Base-by-base conservation (phyloP, 2,329 filamentous ascomycete genomes). In the Fusarium cicatricum region DNA sequence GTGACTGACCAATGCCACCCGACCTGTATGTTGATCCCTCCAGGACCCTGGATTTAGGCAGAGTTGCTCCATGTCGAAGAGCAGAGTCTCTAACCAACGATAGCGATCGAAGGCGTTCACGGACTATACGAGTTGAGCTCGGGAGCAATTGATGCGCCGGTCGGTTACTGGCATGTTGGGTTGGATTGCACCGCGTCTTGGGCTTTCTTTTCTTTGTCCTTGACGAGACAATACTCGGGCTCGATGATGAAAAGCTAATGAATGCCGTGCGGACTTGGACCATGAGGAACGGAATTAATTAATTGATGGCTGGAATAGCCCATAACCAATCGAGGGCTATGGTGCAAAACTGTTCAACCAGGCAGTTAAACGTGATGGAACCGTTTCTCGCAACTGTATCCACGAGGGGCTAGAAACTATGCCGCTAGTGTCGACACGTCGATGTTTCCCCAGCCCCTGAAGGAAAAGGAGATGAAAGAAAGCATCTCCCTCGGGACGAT, bases 381-480 rank as follows among this genome's bases (percentile, higher is more conserved):
- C 26, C 32, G 37, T 50, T 42, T 50, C 31, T 29, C 33, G 5
- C 17, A 50, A 36, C 38, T 28, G 38, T 50, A 33, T 31, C n/a
- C n/a, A n/a, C n/a, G n/a, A 7, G 7, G 21, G 7, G 21, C 21
- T 4, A 4, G 21, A 23, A 34, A 29, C 32, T n/a, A n/a, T n/a
- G 56, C 43, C 51, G 41, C 50, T 63, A 62, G 42, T 34, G 23
- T 52, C 14, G 32, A 32, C 47, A 43, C 44, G 43, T 61, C 26
- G 44, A 32, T 31, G 42, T 40, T 50, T 43, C 43, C 28, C 48
- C 52, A 61, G 47, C 60, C 60, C 60, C 60, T 63, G 52, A 60
- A 11, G 19, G 19, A 33, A 51, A 48, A 39, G 50, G 36, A 55
- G 37, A 59, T 42, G n/a, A 23, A 23, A 46, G 59, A 42, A 47